Evolutionary conservation across 2,329 filamentous ascomycete genomes (phyloP).

Genomic region (Aspergillus quadricinctus): DNA sequence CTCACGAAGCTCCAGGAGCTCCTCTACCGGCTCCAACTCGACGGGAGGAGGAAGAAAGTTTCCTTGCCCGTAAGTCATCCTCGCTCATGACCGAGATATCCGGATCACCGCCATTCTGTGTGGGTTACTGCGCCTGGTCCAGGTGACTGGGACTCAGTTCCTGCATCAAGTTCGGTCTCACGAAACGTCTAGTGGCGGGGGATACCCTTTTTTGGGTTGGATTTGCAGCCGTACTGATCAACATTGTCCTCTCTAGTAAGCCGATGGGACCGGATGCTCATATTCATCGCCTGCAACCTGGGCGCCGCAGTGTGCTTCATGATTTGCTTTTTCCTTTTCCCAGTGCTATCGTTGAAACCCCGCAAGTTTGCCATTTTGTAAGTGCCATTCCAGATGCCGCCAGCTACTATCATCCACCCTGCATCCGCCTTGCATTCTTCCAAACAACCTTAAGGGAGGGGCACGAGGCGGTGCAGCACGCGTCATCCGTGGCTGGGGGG

Average conservation of each 20-base stretch:
- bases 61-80: constrained; percentile 80
- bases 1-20: constrained; percentile 74
- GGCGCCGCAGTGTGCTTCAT: constrained; percentile 88
- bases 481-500: constrained; percentile 20
- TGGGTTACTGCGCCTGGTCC: constrained; percentile 22
- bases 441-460: neutral
- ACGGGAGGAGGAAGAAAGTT: constrained; percentile 91
- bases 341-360: constrained; percentile 72
- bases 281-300: constrained; percentile 88
- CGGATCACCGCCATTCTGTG: constrained; percentile 3
- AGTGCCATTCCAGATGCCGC: constrained; percentile 47
- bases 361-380: constrained; percentile 96
- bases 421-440: constrained; percentile 15
- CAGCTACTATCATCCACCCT: constrained; percentile 10
- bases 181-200: constrained; percentile 17
- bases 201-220: neutral
- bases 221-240: constrained; percentile 13
- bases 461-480: constrained; percentile 14
- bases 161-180: constrained; percentile 33
- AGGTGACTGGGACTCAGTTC: constrained; percentile 36
- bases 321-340: constrained; percentile 83
- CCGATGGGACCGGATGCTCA: constrained; percentile 90
- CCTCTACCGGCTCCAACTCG: constrained; percentile 78
- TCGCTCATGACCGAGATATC: constrained; percentile 19
- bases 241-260: constrained; percentile 62